phyloP scores from a whole-genome alignment of 768 basidiomycete species.

The Albatrellus ellisii region DNA sequence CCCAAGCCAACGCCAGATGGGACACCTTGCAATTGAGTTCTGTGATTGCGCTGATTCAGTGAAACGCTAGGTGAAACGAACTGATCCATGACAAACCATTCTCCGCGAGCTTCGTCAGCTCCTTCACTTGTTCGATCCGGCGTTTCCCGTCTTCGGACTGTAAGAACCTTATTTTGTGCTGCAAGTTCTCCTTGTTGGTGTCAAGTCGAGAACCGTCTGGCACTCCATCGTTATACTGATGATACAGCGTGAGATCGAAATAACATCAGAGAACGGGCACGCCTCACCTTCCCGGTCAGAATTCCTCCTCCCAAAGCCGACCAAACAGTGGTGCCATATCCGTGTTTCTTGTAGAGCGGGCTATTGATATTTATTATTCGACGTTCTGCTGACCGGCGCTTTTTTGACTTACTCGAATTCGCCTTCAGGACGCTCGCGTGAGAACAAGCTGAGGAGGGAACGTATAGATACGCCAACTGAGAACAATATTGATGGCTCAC shows the following conservation, averaged over 20 bases:
- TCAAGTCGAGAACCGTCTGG: slow-evolving; percentile 39
- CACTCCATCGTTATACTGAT: slow-evolving; percentile 35
- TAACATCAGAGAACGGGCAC: background rate
- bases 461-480: background rate
- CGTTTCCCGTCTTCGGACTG: slow-evolving; percentile 26
- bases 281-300: slow-evolving; percentile 40
- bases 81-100: slow-evolving; percentile 10
- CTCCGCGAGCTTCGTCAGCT: slow-evolving; percentile 33
- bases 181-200: slow-evolving; percentile 33
- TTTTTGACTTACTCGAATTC: slow-evolving; percentile 27
- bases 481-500: slow-evolving; percentile 9
- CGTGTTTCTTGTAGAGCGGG: slow-evolving; percentile 32
- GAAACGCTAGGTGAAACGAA: slow-evolving; percentile 3
- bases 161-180: slow-evolving; percentile 30
- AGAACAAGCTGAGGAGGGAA: slow-evolving; percentile 27
- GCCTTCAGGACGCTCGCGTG: slow-evolving; percentile 40
- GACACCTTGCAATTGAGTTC: slow-evolving; percentile 34
- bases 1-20: slow-evolving; percentile 47
- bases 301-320: slow-evolving; percentile 41
- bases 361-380: slow-evolving; percentile 1
- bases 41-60: slow-evolving; percentile 11
- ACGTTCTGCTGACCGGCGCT: background rate
- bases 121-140: slow-evolving; percentile 36
- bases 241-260: background rate
- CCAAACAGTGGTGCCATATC: slow-evolving; percentile 38